phyloP scores from a whole-genome alignment of 1,284 basidiomycete genomes.

The Pseudozyma hubeiensis region DNA sequence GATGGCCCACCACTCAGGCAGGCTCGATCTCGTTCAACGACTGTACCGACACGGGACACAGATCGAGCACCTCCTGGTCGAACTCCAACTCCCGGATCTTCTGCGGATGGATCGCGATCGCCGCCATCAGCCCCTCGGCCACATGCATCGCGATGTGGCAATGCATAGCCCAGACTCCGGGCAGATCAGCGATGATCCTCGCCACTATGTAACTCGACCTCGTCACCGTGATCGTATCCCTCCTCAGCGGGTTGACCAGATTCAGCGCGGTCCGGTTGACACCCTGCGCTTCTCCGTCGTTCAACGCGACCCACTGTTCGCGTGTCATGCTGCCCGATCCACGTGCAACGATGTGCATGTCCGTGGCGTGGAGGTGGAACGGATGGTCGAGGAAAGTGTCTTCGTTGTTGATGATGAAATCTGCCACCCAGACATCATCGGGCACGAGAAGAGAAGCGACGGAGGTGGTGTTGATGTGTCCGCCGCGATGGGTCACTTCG shows the following conservation, averaged over 20 bases:
- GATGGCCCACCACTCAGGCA: conserved; percentile 1
- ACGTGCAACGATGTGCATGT: conserved; percentile 63
- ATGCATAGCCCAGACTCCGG: conserved; percentile 55
- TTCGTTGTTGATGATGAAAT: conserved; percentile 68
- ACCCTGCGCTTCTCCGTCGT: conserved; percentile 11
- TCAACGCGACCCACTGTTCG: conserved; percentile 27
- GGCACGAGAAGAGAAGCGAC: conserved; percentile 35
- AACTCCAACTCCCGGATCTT: conserved; percentile 43
- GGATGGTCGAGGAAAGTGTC: conserved; percentile 67
- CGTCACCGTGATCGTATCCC: conserved; percentile 69
- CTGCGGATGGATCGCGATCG: conserved; percentile 57
- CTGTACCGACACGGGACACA: conserved; percentile 25
- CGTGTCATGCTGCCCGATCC: conserved; percentile 62
- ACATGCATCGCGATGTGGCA: conserved; percentile 61
- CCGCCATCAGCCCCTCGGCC: conserved; percentile 55
- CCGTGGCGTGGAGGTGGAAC: conserved; percentile 52
- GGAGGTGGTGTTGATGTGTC: conserved; percentile 31
- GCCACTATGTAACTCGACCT: conserved; percentile 55
- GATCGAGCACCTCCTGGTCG: conserved; percentile 42
- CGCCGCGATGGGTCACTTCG: conserved; percentile 37
- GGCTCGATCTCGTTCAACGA: conserved; percentile 27
- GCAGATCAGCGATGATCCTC: conserved; percentile 49
- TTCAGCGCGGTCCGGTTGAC: conserved; percentile 38
- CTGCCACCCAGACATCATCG: conserved; percentile 49
- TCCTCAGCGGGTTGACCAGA: conserved; percentile 67